Conservation (phyloP, 192 early-diverging fungal species). For the Coemansia guatemalensis region DNA sequence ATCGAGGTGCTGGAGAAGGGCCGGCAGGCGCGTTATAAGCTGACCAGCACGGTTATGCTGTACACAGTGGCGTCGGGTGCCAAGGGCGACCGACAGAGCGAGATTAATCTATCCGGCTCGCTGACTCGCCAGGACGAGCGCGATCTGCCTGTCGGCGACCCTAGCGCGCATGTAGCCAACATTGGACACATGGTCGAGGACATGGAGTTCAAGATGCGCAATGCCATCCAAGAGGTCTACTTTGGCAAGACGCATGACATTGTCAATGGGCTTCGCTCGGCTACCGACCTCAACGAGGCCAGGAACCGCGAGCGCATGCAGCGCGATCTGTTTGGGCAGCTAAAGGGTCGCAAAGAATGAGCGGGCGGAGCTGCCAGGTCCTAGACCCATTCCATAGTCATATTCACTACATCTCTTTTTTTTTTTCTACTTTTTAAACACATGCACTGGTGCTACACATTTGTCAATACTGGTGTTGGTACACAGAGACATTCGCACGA, state of each 20-base stretch:
- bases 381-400: not conserved
- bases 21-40: conserved; percentile 88
- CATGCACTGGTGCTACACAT: not conserved
- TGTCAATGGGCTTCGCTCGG: conserved; percentile 87
- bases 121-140: conserved; percentile 92
- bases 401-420: conserved; percentile 3
- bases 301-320: conserved; percentile 77
- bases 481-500: not conserved
- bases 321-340: conserved; percentile 72
- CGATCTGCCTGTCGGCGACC: conserved; percentile 73
- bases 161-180: conserved; percentile 83
- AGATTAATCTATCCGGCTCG: conserved; percentile 86
- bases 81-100: conserved; percentile 53
- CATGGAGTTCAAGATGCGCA: conserved; percentile 98
- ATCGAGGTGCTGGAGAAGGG: conserved; percentile 86
- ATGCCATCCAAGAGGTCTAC: conserved; percentile 90
- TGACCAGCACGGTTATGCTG: conserved; percentile 96
- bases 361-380: not conserved
- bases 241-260: conserved; percentile 98
- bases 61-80: conserved; percentile 73
- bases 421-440: not conserved
- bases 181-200: conserved; percentile 97
- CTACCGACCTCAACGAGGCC: conserved; percentile 71
- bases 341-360: conserved; percentile 56
- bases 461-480: not conserved